Base-by-base conservation (phyloP, 1,284 basidiomycete genomes). In the Trametes sp. region DNA sequence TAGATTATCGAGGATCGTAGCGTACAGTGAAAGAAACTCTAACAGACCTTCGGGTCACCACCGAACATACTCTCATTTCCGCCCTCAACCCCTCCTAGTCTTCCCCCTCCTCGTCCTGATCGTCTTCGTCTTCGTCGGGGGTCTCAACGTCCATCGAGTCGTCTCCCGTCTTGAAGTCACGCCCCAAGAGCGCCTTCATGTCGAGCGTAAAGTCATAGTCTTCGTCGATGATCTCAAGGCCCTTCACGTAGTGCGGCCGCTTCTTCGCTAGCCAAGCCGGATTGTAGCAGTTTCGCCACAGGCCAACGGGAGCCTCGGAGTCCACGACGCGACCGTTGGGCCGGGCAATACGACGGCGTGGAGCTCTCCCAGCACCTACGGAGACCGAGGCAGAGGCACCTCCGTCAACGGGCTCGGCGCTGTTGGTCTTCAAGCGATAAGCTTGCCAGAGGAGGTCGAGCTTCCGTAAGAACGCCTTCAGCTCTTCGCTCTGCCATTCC, bases 401-500 rank as follows among this genome's bases (percentile, higher is more conserved):
- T n/a, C n/a, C n/a, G n/a, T n/a, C n/a, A n/a, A n/a, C 31, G 31
- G 6, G 31, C 31, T 11, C 31, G 6, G 31, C 11, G 31, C 31
- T 33, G 23, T 10, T 16, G 26, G 44, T 46, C 44, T 46, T 46
- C 23, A 46, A 16, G 24, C 23, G 26, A 16, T 46, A 46, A 9
- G 26, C 44, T 23, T 26, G 44, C 8, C 16, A 46, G 44, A 46
- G 44, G 23, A 8, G 24, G 23, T 46, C 44, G 3, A 46, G 44
- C 44, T 24, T 24, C 10, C 44, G 44, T 23, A 46, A 24, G 24
- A 46, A 46, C 10, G 23, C 11, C 10, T 46, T 46, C 44, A 46
- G 23, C 44, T 46, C 44, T 26, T 46, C 44, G 26, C 44, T 46
- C 44, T 46, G 44, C 44, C 44, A 46, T 23, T 46, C 44, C 44